A percentile compares a stretch with the other conserved stretches of the same genome.
Conservation (phyloP, 169 alveolate species). For the Plasmodium inui region DNA sequence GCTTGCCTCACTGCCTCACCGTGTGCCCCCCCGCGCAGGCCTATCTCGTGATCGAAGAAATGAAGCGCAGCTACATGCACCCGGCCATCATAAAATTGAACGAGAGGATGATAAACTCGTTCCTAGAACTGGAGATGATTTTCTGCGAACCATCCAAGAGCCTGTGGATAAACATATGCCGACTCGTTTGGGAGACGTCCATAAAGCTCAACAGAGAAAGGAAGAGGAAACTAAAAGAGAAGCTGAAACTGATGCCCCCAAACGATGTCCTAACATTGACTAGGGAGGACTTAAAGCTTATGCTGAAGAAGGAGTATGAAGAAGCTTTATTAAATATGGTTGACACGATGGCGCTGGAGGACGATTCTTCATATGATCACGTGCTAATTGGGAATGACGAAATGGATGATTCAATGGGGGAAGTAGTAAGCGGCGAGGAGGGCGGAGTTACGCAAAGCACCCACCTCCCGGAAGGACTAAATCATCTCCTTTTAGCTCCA, state of each 20-base stretch:
- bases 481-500: background rate
- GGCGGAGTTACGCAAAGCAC: background rate
- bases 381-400: slow-evolving; percentile 17
- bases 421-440: background rate
- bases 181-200: slow-evolving; percentile 83
- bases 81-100: slow-evolving; percentile 87
- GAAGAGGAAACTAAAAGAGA: slow-evolving; percentile 57
- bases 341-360: slow-evolving; percentile 47
- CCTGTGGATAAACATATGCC: slow-evolving; percentile 82
- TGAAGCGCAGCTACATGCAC: slow-evolving; percentile 86
- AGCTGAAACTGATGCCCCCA: slow-evolving; percentile 41
- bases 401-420: background rate
- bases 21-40: slow-evolving; percentile 72
- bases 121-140: slow-evolving; percentile 84
- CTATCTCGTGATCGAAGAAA: slow-evolving; percentile 87
- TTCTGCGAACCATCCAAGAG: slow-evolving; percentile 84
- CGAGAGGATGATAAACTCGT: slow-evolving; percentile 83
- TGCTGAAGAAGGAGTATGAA: slow-evolving; percentile 65
- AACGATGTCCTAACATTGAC: slow-evolving; percentile 65
- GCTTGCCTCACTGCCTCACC: background rate
- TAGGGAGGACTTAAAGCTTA: slow-evolving; percentile 42
- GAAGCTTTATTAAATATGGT: slow-evolving; percentile 38
- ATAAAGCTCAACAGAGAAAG: slow-evolving; percentile 70
- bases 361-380: slow-evolving; percentile 24
- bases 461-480: background rate